Base-by-base conservation (phyloP, 163 green algal species). In the Scenedesmus sp. region DNA sequence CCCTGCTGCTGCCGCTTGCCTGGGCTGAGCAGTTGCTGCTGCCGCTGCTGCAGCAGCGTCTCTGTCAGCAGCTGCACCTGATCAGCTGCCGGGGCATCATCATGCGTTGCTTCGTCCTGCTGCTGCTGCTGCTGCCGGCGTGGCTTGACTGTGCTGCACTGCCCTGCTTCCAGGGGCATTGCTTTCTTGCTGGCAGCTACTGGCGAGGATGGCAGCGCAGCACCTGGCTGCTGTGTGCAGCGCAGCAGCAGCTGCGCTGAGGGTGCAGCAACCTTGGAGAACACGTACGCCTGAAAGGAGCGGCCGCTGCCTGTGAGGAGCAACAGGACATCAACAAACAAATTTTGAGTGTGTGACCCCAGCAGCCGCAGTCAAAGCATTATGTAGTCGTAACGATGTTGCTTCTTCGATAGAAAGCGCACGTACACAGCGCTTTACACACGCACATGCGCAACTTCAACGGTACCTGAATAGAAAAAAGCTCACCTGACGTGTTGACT, bases 221-320 rank as follows among this genome's bases (percentile, higher is more conserved):
- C 67, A 81, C 13, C 89, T 89, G 82, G 89, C 82, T 82, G 88
- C 59, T 23, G 74, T 70, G 76, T 16, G 18, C 46, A 23, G 56
- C 60, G 88, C 66, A 57, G 88, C 55, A 92, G 81, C 84, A 93
- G 90, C 54, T 88, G 18, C 26, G 83, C 89, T 16, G 84, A 83
- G 18, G 89, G 82, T 26, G 89, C 7, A 2, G 83, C 62, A 0
- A 92, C 76, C 91, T 95, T 96, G 46, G 88, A 93, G 90, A 99
- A 99, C 4, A 99, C 91, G 84, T 99, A 99, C 0, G 97, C 97
- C 54, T 94, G 97, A 95, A 99, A 99, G 70, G 88, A 96, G 55
- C 97, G 94, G 1, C 97, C 97, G 91, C 97, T 98, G 82, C 97
- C 97, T 98, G 95, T 88, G 34, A 4, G 1, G n/a, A 6, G 26